phyloP scores from a whole-genome alignment of 2,329 filamentous ascomycete genomes.

The Botrytis hyacinthi region DNA sequence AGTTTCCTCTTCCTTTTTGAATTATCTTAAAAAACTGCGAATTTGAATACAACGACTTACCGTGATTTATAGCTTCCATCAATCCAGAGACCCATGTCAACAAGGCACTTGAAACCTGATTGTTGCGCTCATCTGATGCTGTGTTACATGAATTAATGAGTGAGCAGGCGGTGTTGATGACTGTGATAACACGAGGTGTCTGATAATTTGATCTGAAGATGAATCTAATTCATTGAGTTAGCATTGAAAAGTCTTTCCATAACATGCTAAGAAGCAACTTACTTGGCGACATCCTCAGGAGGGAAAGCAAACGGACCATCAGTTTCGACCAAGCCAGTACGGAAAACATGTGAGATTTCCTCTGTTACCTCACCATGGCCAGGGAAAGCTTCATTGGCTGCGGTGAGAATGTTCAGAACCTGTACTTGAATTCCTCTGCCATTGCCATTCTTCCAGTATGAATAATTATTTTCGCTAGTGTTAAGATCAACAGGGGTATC shows the following conservation, averaged over 20 bases:
- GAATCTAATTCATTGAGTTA: conserved; percentile 42
- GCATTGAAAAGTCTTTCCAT: neutral
- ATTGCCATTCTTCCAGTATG: conserved; percentile 49
- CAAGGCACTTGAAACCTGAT: conserved; percentile 50
- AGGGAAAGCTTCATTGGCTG: conserved; percentile 53
- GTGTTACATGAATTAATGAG: conserved; percentile 61
- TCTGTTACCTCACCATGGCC: conserved; percentile 67
- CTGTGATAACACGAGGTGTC: conserved; percentile 65
- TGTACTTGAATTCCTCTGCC: conserved; percentile 51
- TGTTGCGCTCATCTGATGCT: conserved; percentile 46
- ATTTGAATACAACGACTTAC: conserved; percentile 41
- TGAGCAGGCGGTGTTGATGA: conserved; percentile 70
- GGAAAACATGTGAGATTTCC: conserved; percentile 67
- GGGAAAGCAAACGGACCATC: conserved; percentile 77
- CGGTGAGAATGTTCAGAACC: conserved; percentile 51
- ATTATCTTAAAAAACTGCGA: neutral
- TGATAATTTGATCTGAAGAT: conserved; percentile 57
- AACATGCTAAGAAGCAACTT: neutral
- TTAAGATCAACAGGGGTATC: conserved; percentile 70
- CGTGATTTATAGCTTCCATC: conserved; percentile 56
- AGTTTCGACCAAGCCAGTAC: conserved; percentile 73
- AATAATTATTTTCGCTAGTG: conserved; percentile 41
- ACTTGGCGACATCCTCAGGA: conserved; percentile 59
- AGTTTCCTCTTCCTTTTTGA: neutral
- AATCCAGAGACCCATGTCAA: conserved; percentile 62